Percentiles rank a stretch among this genome's conserved stretches.
Evolutionary conservation across 495 filamentous ascomycete species (phyloP).

Genomic region (Aspergillus baeticus): DNA sequence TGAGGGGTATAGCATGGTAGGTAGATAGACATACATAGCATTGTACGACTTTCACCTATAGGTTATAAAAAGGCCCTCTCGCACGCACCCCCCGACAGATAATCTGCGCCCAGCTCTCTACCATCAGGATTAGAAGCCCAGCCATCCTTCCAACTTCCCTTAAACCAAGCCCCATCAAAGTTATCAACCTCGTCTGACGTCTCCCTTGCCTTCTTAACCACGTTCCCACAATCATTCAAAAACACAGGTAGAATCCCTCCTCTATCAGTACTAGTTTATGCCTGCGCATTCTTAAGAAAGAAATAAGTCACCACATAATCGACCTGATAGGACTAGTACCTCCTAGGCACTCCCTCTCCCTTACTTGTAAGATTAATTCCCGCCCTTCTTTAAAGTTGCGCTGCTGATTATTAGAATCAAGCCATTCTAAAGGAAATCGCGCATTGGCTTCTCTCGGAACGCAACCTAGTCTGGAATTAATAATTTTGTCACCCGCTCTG

Average conservation of each 20-base stretch:
- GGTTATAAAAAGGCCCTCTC: not conserved
- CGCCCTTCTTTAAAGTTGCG: not conserved
- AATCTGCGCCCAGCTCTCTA: not conserved
- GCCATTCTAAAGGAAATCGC: not conserved
- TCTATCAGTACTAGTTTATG: too few relatives aligned
- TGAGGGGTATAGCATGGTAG: not conserved
- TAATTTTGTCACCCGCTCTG: not conserved
- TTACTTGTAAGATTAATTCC: not conserved
- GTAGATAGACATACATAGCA: too few relatives aligned
- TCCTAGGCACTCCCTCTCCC: not conserved
- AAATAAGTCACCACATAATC: not conserved
- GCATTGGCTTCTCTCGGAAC: not conserved
- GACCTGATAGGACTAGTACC: not conserved
- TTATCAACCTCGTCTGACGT: not conserved
- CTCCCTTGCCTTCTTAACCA: not conserved
- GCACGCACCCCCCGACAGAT: not conserved
- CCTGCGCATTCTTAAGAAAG: not conserved
- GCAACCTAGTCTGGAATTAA: not conserved
- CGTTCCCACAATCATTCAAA: not conserved
- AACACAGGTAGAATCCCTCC: not conserved
- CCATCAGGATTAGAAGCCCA: not conserved
- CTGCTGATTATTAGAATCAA: not conserved
- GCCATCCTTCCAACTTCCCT: not conserved
- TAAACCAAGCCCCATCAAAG: not conserved
- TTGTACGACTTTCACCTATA: not conserved